Conservation (phyloP, 2,329 filamentous ascomycete genomes). For the Verruconis gallopava region DNA sequence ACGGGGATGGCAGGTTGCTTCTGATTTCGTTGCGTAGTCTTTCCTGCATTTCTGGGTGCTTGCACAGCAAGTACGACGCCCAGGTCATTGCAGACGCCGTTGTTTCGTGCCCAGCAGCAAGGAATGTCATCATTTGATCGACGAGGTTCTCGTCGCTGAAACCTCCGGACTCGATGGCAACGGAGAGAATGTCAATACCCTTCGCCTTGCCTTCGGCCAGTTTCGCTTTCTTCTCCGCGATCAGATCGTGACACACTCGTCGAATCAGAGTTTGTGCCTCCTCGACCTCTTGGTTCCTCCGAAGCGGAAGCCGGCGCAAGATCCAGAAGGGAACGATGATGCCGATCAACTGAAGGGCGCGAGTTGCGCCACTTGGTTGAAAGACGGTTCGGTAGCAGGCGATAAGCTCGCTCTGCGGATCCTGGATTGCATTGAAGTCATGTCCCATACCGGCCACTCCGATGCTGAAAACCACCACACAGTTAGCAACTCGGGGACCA, state of each 20-base stretch:
- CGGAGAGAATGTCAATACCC: slow-evolving; percentile 64
- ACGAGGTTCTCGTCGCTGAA: slow-evolving; percentile 72
- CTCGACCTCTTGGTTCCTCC: slow-evolving; percentile 44
- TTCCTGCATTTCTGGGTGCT: slow-evolving; percentile 30
- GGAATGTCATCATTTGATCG: slow-evolving; percentile 83
- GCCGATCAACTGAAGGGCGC: slow-evolving; percentile 43
- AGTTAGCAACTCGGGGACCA: slow-evolving; percentile 35
- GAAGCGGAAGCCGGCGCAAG: slow-evolving; percentile 50
- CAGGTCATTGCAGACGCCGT: slow-evolving; percentile 38
- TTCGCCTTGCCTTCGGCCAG: slow-evolving; percentile 34
- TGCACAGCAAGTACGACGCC: slow-evolving; percentile 34
- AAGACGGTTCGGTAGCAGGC: slow-evolving; percentile 40
- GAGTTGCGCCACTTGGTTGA: slow-evolving; percentile 32
- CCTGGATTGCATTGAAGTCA: slow-evolving; percentile 40
- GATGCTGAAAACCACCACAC: slow-evolving; percentile 46
- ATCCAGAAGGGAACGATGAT: slow-evolving; percentile 53
- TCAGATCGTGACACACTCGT: slow-evolving; percentile 51
- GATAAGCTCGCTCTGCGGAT: slow-evolving; percentile 40
- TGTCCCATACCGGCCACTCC: slow-evolving; percentile 43
- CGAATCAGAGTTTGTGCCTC: slow-evolving; percentile 32
- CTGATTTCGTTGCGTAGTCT: slow-evolving; percentile 34
- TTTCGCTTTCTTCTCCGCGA: slow-evolving; percentile 54
- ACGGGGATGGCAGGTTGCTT: slow-evolving; percentile 27
- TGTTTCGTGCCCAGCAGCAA: slow-evolving; percentile 54
- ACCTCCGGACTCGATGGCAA: slow-evolving; percentile 61